Evolutionary conservation across 2,329 filamentous ascomycete genomes (phyloP), one percentile per base, ranked within the genome.

Genomic region (Ceratocystiopsis minuta): DNA sequence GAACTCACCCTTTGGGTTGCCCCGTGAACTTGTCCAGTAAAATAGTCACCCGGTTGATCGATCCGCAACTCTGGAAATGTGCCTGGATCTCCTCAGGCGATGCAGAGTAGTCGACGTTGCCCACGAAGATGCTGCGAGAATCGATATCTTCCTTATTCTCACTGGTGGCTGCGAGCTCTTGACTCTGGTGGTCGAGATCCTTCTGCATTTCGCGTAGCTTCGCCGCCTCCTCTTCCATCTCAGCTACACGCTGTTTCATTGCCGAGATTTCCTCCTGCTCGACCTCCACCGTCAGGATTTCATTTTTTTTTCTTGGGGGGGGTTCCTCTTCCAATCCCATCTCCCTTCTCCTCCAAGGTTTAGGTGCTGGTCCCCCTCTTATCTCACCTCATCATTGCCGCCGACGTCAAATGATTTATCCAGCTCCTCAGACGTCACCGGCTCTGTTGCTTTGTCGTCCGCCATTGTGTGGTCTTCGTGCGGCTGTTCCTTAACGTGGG

Each of bases 1-100:
- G 2, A 28, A 28, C 79, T 61, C 67, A 94, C 87, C 90, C 90
- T 69, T 98, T 98, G n/a, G 90, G 90, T 67, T 96, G 87, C 49
- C 90, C 90, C 12, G 87, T 94, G 57, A 95, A 96, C 67, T 98
- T 98, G 66, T 98, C 90, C 52, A 98, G 66, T 52, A 98, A 67
- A 51, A 98, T 98, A 1, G 90, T 98, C 45, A 98, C 90, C 46
- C 90, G 80, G 62, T 98, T 98, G 68, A 98, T 98, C 51, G 82
- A 85, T 46, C 90, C 90, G 54, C 86, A 93, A 67, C 79, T 92
- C 67, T 94, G 86, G 65, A 98, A 98, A 57, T 98, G 90, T 45
- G 86, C 84, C 66, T 98, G 90, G 45, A 98, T 90, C 66, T 98
- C 90, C 63, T 98, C 90, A 3, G 90, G 90, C 24, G 86, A 92